Percentiles rank a stretch among this genome's conserved stretches.
These are phyloP conservation scores for Farysia itapuensis DNA, from an alignment of 1,284 basidiomycete genomes.

Conservation along the genomic window DNA sequence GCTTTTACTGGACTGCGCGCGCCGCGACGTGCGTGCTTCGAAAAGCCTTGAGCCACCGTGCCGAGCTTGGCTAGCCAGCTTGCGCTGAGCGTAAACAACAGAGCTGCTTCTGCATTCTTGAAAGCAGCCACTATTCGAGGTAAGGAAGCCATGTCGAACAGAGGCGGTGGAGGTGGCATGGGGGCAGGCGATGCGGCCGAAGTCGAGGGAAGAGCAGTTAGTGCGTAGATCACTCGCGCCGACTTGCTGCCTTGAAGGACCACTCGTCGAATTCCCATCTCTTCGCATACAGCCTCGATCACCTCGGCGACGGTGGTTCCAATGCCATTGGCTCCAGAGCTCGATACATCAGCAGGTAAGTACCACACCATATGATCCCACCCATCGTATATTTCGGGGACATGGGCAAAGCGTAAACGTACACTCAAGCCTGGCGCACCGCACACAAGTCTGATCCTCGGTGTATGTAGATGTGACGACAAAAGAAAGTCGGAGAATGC, in stretches of 20 bases:
- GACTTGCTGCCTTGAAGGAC: slow-evolving; percentile 58
- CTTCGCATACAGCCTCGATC: slow-evolving; percentile 66
- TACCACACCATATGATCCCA: slow-evolving; percentile 34
- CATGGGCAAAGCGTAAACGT: slow-evolving; percentile 68
- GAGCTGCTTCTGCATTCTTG: slow-evolving; percentile 10
- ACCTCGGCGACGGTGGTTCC: slow-evolving; percentile 28
- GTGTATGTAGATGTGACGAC: slow-evolving; percentile 71
- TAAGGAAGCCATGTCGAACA: slow-evolving; percentile 14
- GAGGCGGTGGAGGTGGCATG: slow-evolving; percentile 35
- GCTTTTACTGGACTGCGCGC: slow-evolving; percentile 1
- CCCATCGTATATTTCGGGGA: slow-evolving; percentile 74
- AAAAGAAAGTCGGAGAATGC: slow-evolving; percentile 69
- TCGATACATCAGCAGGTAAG: slow-evolving; percentile 29
- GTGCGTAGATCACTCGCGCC: slow-evolving; percentile 55
- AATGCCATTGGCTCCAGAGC: slow-evolving; percentile 13
- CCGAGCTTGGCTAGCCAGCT: slow-evolving; percentile 58
- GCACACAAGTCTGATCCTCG: slow-evolving; percentile 69
- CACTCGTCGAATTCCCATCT: slow-evolving; percentile 71
- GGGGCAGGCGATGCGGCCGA: slow-evolving; percentile 26
- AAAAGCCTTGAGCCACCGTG: slow-evolving; percentile 55
- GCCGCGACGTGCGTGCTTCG: slow-evolving; percentile 38
- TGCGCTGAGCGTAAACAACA: slow-evolving; percentile 56
- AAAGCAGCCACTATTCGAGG: slow-evolving; percentile 16
- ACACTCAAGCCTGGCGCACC: slow-evolving; percentile 68
- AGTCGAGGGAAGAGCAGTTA: slow-evolving; percentile 24